Evolutionary conservation across 1,284 basidiomycete genomes (phyloP), one percentile per base, ranked within the genome.

Genomic region (Sutorius eximius): DNA sequence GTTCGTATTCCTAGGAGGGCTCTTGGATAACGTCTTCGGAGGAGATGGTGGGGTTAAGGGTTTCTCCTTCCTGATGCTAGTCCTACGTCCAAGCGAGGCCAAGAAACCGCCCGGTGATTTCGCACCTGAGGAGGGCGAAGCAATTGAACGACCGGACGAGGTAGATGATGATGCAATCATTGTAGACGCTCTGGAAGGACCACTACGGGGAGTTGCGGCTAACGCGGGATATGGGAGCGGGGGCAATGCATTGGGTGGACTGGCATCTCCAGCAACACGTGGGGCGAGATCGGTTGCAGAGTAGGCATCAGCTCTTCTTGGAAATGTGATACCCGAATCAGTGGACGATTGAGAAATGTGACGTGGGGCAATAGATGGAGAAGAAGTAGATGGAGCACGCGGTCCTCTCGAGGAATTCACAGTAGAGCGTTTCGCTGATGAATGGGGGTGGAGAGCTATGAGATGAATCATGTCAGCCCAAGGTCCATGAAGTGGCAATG

Each of bases 151-250:
- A 55, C 49, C 15, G 58, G 68, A 72, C n/a, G 73, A 67, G 7
- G 73, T 58, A 0, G 74, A 70, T 1, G 75, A 70, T 9, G 71
- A 66, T 46, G 69, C 68, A 45, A 70, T 71, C 8, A 70, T 67
- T 30, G 63, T 63, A 48, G 64, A 56, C 52, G 64, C 53, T 56
- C 59, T 66, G 37, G 57, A 74, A 45, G 48, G 65, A 51, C 20
- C 75, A 27, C 49, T 63, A 13, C 63, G 67, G 37, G 67, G 60
- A 46, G 62, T 63, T 58, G 62, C 65, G 20, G 75, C 81, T 27
- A 89, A 73, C 24, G 81, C 79, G 3, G 87, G 86, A 66, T 94
- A 95, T 1, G 93, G 93, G 30, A 95, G 78, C 30, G 83, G 71
- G 1, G 90, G 87, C 0, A 83, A 82, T 18, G 78, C 73, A 52